Conservation (phyloP, 768 basidiomycete genomes). For the Podaxis carcinomalis region DNA sequence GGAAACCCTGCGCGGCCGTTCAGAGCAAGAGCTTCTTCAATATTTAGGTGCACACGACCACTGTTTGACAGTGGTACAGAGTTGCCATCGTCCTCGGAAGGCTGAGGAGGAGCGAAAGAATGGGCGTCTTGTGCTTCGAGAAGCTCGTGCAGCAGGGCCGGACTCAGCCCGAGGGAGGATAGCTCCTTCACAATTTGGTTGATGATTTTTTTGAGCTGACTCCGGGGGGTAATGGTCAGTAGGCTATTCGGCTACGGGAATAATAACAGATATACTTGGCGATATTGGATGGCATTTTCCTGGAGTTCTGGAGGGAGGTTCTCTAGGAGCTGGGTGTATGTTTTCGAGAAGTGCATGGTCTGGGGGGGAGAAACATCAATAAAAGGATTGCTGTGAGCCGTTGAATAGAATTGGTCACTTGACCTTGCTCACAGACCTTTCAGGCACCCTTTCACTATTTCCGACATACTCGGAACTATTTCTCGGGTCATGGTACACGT, state of each 20-base stretch:
- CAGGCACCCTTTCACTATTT: too few species aligned
- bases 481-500: too few species aligned
- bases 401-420: not conserved
- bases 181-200: constrained; percentile 80
- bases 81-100: not conserved
- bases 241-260: not conserved
- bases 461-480: too few species aligned
- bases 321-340: constrained; percentile 56
- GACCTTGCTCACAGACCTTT: not conserved
- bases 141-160: constrained; percentile 41
- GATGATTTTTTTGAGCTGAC: constrained; percentile 86
- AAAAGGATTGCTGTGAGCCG: not conserved
- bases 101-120: not conserved
- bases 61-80: not conserved
- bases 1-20: constrained; percentile 4
- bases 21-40: not conserved
- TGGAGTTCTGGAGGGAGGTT: constrained; percentile 74
- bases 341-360: constrained; percentile 72
- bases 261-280: constrained; percentile 45
- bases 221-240: not conserved
- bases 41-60: not conserved
- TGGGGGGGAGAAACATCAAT: not conserved
- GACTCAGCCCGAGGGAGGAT: constrained; percentile 58
- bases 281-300: constrained; percentile 79
- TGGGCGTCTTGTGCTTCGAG: constrained; percentile 17